Evolutionary conservation across 108 stramenopile species (phyloP), one percentile per base, ranked within the genome.

Genomic region (Discostella stelligeroides): DNA sequence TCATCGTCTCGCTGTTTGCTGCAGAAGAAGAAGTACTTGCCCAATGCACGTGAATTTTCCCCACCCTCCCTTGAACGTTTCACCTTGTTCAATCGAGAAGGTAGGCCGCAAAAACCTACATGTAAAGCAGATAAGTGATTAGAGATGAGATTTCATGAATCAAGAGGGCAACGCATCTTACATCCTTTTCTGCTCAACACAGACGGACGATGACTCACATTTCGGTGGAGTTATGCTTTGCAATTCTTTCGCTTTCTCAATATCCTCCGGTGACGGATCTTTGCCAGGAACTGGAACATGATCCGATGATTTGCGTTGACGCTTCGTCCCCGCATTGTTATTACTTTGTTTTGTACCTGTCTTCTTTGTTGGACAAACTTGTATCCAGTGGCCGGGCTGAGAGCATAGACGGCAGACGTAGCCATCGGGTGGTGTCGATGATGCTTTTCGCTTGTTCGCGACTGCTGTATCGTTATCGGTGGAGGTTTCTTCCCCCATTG

Each of bases 11-110:
- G 73, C 28, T 71, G 63, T 54, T 83, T 86, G 42, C 69, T 53
- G 60, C 89, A 90, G 66, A 90, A 90, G 66, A 90, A 90, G 56
- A 90, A 90, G 55, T 88, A 90, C 14, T 86, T 86, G 25, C 89
- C 89, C 66, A 86, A 64, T 5, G 89, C 89, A 34, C 89, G 57
- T 4, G 86, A 86, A 11, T 49, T 57, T 17, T 86, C 67, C 28
- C 82, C 84, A 10, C 81, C 80, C 63, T 57, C 81, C 30, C 79
- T 83, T 14, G 84, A 85, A 41, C 73, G 61, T 43, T 88, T 88
- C 23, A 90, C 89, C 47, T 87, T 87, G 54, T 90, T 90, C 46
- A 90, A 62, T 23, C 89, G 81, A 42, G 84, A 81, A n/a, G 79
- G 72, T n/a, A 70, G 10, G 1, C 89, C 83, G 73, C 89, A 90